Evolutionary conservation across 169 alveolate species (phyloP).

Genomic region (Blepharisma undulans): DNA sequence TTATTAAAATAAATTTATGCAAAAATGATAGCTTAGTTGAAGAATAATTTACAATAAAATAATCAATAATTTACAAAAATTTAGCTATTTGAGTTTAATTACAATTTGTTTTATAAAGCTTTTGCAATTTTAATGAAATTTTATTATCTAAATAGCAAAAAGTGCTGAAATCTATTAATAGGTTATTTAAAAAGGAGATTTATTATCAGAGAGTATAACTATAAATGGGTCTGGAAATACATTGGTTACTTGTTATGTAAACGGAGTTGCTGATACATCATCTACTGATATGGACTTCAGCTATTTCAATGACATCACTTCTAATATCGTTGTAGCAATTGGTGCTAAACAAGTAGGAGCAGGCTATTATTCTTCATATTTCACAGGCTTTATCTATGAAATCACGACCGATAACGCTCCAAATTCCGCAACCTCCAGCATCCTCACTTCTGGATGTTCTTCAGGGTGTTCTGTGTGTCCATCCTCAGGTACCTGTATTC

Average conservation of each 20-base stretch:
- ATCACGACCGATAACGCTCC: neutral
- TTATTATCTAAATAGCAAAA: no score
- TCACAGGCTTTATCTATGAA: neutral
- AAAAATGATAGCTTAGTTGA: no score
- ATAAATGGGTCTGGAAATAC: neutral
- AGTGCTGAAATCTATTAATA: no score
- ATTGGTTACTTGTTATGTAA: neutral
- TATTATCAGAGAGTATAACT: no score
- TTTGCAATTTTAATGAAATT: no score
- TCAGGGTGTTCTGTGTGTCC: conserved; percentile 2
- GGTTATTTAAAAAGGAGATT: no score
- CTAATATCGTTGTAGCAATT: neutral
- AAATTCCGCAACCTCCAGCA: neutral
- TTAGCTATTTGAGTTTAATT: no score
- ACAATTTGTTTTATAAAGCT: no score
- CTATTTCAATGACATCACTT: neutral
- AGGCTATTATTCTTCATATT: neutral
- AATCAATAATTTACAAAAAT: no score
- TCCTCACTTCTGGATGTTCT: neutral
- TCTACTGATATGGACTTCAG: neutral
- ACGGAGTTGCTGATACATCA: neutral
- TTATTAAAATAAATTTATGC: no score
- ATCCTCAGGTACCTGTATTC: neutral
- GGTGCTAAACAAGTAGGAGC: neutral
- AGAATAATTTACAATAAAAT: no score